Conservation (phyloP, 345 rosid genomes). For the Hibiscus mutabilis region DNA sequence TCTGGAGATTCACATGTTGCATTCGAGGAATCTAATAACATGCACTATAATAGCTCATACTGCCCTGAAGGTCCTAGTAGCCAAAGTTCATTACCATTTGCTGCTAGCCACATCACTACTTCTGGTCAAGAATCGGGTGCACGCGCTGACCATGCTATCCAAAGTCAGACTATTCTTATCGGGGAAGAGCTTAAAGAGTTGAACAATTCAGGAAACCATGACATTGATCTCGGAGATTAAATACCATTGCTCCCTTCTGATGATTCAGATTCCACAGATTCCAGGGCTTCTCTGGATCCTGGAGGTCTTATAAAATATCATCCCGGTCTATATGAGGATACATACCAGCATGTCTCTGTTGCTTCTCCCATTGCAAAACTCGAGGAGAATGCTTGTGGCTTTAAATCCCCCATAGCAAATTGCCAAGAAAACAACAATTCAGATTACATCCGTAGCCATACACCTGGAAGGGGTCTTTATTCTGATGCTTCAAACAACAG, state of each 20-base stretch:
- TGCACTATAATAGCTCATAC: background rate
- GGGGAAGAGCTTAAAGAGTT: background rate
- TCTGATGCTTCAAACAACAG: slow-evolving; percentile 6
- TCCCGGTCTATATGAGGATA: background rate
- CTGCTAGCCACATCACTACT: slow-evolving; percentile 5
- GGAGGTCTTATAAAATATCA: background rate
- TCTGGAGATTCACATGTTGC: background rate
- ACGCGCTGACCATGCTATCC: background rate
- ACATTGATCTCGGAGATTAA: slow-evolving; percentile 22
- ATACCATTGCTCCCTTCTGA: slow-evolving; percentile 18
- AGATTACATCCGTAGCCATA: background rate
- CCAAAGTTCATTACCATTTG: slow-evolving; percentile 3
- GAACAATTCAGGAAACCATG: slow-evolving; percentile 1
- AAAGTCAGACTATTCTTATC: background rate
- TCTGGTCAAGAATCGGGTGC: background rate
- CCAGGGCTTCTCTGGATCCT: background rate
- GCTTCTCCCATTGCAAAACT: background rate
- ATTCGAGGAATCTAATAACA: background rate
- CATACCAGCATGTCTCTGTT: background rate
- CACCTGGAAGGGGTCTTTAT: slow-evolving; percentile 7
- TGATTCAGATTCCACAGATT: slow-evolving; percentile 3
- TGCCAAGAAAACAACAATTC: background rate
- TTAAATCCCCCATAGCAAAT: background rate
- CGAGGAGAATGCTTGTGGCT: background rate
- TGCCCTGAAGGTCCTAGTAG: slow-evolving; percentile 4